Evolutionary conservation across 1,284 basidiomycete genomes (phyloP).

Genomic region (Tylopilus sp.): DNA sequence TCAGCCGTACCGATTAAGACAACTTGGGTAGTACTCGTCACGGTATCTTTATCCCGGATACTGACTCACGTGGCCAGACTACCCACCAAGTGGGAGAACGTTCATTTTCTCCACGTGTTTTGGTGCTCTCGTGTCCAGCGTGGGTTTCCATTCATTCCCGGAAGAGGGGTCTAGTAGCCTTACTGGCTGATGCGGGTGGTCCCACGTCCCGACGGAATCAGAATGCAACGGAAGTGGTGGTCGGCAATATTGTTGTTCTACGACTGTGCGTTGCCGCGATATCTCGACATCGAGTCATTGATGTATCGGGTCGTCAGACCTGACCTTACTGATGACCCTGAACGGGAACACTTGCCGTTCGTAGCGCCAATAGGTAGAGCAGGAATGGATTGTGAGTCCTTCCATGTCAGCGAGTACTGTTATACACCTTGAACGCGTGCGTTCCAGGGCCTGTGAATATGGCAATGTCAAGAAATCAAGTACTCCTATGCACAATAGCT

Average conservation of each 20-base stretch:
- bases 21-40: constrained; percentile 31
- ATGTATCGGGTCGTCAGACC: constrained; percentile 38
- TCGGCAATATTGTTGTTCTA: constrained; percentile 51
- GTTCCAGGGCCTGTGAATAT: constrained; percentile 47
- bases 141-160: constrained; percentile 17
- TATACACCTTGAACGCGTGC: not conserved
- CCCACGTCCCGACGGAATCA: constrained; percentile 32
- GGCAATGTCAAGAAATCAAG: constrained; percentile 53
- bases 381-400: constrained; percentile 47
- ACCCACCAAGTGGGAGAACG: constrained; percentile 38
- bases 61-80: constrained; percentile 27
- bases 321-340: constrained; percentile 48
- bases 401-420: not conserved
- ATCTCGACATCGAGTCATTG: constrained; percentile 1
- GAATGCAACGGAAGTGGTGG: constrained; percentile 39
- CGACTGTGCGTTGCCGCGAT: constrained; percentile 44
- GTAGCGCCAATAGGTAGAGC: constrained; percentile 39
- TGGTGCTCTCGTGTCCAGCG: constrained; percentile 40
- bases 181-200: constrained; percentile 45
- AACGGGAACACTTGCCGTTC: constrained; percentile 48
- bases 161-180: constrained; percentile 37
- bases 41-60: constrained; percentile 1
- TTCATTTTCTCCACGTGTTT: constrained; percentile 38
- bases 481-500: constrained; percentile 49
- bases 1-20: constrained; percentile 20